These are phyloP conservation scores for Aspergillus sp. DNA, from an alignment of 2,329 filamentous ascomycete species.

Conservation along the genomic window DNA sequence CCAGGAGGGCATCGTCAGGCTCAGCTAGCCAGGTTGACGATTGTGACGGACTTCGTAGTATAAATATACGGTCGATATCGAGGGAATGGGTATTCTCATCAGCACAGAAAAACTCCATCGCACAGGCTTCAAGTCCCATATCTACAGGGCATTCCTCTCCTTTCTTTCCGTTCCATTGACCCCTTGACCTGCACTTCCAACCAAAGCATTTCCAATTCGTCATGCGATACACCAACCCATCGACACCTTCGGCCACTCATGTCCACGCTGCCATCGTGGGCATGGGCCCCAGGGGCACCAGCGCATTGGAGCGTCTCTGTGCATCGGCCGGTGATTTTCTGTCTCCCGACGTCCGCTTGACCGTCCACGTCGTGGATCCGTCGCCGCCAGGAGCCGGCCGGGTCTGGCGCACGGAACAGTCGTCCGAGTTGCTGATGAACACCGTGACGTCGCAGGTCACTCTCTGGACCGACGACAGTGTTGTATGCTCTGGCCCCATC, in stretches of 20 bases:
- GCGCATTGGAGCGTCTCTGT: background rate
- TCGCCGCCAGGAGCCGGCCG: background rate
- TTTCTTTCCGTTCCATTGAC: too few species aligned
- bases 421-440: slow-evolving; percentile 3
- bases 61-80: too few species aligned
- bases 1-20: too few species aligned
- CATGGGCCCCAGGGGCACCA: background rate
- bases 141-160: too few species aligned
- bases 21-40: too few species aligned
- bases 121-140: too few species aligned
- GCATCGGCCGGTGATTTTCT: background rate
- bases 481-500: background rate
- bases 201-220: too few species aligned
- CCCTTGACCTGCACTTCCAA: too few species aligned
- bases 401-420: slow-evolving; percentile 3
- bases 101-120: too few species aligned
- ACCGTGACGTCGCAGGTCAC: slow-evolving; percentile 1
- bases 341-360: background rate
- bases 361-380: slow-evolving; percentile 1
- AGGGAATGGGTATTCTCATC: too few species aligned
- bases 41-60: too few species aligned
- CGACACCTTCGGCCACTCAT: background rate
- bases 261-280: background rate
- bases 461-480: background rate
- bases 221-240: too few species aligned